A percentile compares a stretch with the other conserved stretches of the same genome.
These are phyloP conservation scores for Candida oleophila DNA, from an alignment of 805 yeast genomes.

Conservation along the genomic window DNA sequence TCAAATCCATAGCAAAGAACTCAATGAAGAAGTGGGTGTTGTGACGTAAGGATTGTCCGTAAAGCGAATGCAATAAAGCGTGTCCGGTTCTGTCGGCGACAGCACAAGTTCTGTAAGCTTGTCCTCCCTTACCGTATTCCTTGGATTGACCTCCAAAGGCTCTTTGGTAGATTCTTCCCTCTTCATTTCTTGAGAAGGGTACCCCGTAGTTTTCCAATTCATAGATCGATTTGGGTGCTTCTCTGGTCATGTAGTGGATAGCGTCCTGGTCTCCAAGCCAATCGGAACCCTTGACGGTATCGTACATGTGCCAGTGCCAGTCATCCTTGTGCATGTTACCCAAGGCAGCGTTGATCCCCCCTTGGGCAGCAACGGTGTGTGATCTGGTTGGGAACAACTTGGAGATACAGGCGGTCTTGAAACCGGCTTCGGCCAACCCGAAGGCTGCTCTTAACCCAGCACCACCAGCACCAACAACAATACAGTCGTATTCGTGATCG, in stretches of 20 bases:
- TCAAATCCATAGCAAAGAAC: slow-evolving; percentile 90
- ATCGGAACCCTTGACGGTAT: slow-evolving; percentile 98
- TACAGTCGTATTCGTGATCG: slow-evolving; percentile 97
- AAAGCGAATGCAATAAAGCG: slow-evolving; percentile 90
- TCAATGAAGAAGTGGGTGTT: slow-evolving; percentile 98
- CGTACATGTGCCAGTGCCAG: slow-evolving; percentile 99
- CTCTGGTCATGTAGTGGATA: slow-evolving; percentile 97
- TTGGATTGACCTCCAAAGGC: slow-evolving; percentile 98
- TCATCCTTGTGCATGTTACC: slow-evolving; percentile 98
- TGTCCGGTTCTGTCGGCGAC: slow-evolving; percentile 99
- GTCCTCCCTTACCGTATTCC: slow-evolving; percentile 97
- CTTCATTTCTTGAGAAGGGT: slow-evolving; percentile 95
- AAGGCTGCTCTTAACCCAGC: slow-evolving; percentile 99
- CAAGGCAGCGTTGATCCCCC: slow-evolving; percentile 98
- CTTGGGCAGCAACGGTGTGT: slow-evolving; percentile 99
- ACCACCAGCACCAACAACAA: slow-evolving; percentile 99
- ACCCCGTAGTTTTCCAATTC: slow-evolving; percentile 98
- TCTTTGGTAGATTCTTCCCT: slow-evolving; percentile 96
- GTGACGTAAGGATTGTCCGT: slow-evolving; percentile 94
- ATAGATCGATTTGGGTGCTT: slow-evolving; percentile 93
- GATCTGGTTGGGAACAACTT: slow-evolving; percentile 98
- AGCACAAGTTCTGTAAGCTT: slow-evolving; percentile 98
- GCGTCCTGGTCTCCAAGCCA: slow-evolving; percentile 99
- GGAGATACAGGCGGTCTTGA: slow-evolving; percentile 95
- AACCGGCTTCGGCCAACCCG: slow-evolving; percentile 95